Percentiles rank a stretch among this genome's conserved stretches.
phyloP scores from a whole-genome alignment of 306 rosid species.

The Pyrus betulifolia region DNA sequence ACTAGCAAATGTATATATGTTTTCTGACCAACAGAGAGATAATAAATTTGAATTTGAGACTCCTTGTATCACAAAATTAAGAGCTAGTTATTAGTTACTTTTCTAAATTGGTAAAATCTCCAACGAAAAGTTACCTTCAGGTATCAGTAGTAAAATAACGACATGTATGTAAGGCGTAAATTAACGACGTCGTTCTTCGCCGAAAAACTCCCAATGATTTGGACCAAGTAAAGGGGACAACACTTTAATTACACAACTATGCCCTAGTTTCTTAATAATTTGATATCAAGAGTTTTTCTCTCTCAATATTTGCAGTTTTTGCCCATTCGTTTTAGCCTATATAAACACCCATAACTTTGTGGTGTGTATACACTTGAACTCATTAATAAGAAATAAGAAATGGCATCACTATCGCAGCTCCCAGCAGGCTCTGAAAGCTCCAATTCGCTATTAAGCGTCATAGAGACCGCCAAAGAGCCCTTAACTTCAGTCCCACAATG shows the following conservation, averaged over 20 bases:
- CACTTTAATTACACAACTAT: no score
- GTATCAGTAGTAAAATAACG: background rate
- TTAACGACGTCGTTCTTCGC: background rate
- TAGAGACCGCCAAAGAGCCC: constrained; percentile 15
- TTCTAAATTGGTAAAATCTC: background rate
- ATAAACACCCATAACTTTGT: background rate
- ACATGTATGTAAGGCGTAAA: background rate
- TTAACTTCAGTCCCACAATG: constrained; percentile 6
- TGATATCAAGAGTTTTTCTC: no score
- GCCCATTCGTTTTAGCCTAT: background rate
- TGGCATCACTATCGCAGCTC: constrained; percentile 9
- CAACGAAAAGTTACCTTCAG: background rate
- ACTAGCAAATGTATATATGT: no score
- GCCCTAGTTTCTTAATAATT: no score
- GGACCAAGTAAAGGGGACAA: no score
- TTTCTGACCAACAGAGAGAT: no score
- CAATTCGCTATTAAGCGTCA: constrained; percentile 7
- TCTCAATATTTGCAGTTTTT: background rate
- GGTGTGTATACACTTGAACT: background rate
- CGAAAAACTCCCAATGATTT: background rate
- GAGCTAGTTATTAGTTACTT: background rate
- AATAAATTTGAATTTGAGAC: no score
- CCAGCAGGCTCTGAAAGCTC: background rate
- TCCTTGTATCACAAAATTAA: no score
- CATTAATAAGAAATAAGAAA: background rate